Percentiles rank a stretch among this genome's conserved stretches.
Conservation (phyloP, 352 stramenopile genomes). For the Aphanomyces cochlioides region DNA sequence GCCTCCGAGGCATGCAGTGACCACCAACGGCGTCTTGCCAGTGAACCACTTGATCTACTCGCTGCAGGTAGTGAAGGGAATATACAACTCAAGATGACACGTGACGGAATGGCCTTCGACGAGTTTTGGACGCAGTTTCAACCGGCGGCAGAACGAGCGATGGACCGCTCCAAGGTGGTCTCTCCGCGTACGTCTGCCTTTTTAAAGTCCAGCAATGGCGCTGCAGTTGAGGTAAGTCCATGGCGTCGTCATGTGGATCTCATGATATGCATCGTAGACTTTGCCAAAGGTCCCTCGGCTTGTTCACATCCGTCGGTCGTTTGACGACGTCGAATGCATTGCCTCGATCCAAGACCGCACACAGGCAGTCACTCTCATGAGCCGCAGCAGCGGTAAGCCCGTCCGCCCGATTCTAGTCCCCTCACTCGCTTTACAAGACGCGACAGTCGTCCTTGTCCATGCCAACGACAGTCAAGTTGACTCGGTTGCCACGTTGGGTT, state of each 20-base stretch:
- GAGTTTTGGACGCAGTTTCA: background rate
- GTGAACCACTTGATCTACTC: background rate
- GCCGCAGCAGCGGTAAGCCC: slow-evolving; percentile 43
- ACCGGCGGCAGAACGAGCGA: background rate
- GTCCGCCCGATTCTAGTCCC: slow-evolving; percentile 31
- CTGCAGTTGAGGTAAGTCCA: background rate
- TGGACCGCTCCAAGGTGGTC: background rate
- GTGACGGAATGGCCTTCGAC: background rate
- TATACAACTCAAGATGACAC: background rate
- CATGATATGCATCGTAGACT: slow-evolving; percentile 38
- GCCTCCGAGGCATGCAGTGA: background rate
- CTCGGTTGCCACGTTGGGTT: slow-evolving; percentile 41
- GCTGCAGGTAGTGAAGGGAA: background rate
- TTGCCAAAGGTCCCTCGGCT: slow-evolving; percentile 38
- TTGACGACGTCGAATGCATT: slow-evolving; percentile 50
- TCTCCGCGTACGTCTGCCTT: background rate
- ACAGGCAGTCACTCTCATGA: slow-evolving; percentile 46
- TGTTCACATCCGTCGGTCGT: slow-evolving; percentile 28
- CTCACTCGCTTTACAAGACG: background rate
- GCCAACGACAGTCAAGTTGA: slow-evolving; percentile 36
- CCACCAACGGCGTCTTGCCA: too few relatives aligned
- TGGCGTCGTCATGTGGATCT: background rate
- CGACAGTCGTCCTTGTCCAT: slow-evolving; percentile 58
- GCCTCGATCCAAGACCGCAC: slow-evolving; percentile 38
- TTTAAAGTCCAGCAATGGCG: background rate